Conservation (phyloP, 805 yeast genomes). For the Starmerella stigmatis region DNA sequence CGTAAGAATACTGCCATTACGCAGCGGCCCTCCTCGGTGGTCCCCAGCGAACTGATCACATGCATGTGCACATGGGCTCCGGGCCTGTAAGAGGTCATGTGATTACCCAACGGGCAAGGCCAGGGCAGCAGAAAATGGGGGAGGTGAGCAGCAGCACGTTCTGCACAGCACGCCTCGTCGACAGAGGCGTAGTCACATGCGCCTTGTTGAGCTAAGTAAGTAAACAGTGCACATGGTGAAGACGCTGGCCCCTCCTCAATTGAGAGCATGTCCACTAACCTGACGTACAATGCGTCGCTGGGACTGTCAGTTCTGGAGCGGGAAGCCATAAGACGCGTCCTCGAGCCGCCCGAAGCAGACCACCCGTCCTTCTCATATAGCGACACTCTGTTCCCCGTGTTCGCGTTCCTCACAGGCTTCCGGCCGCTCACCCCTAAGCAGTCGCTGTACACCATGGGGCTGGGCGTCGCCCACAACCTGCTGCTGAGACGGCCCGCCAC, state of each 20-base stretch:
- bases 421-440: conserved; percentile 17
- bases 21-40: too few relatives aligned
- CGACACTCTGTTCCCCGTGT: conserved; percentile 27
- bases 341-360: neutral
- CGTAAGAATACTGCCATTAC: too few relatives aligned
- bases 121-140: neutral
- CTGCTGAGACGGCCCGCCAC: conserved; percentile 13
- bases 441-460: conserved; percentile 24
- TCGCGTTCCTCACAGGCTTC: conserved; percentile 28
- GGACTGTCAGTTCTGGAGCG: neutral
- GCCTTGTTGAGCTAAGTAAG: conserved; percentile 2
- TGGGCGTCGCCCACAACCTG: conserved; percentile 28
- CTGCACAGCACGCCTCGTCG: neutral
- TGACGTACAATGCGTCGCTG: neutral
- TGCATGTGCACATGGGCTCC: too few relatives aligned
- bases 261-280: neutral
- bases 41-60: too few relatives aligned
- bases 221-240: conserved; percentile 1
- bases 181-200: conserved; percentile 1
- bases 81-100: too few relatives aligned
- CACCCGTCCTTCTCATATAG: neutral
- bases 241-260: neutral
- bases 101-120: neutral
- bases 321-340: neutral
- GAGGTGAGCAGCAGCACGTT: neutral